Percentiles rank a stretch among this genome's conserved stretches.
These are phyloP conservation scores for Colletotrichum camelliae DNA, from an alignment of 2,329 filamentous ascomycete genomes.

Conservation along the genomic window DNA sequence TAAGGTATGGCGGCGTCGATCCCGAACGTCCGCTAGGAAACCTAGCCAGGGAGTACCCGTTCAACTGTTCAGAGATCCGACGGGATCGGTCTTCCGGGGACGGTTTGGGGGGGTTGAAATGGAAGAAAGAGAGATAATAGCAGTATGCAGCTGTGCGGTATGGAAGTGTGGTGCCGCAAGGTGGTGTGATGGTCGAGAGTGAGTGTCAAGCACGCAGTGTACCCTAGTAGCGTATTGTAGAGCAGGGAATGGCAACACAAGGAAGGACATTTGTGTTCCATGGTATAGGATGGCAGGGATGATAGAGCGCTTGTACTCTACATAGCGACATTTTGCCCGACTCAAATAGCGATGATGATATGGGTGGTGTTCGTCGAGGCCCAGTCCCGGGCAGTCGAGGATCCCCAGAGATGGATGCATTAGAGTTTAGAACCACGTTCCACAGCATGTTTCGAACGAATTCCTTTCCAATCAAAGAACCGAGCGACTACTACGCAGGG, in stretches of 20 bases:
- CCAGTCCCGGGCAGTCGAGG: background rate
- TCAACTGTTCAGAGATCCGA: background rate
- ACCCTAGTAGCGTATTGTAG: background rate
- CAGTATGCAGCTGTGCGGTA: background rate
- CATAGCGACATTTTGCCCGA: background rate
- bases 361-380: background rate
- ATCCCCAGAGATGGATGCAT: background rate
- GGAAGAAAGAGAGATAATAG: background rate
- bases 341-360: background rate
- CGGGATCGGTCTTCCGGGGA: background rate
- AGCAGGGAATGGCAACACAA: background rate
- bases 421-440: conserved; percentile 19
- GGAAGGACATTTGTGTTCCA: background rate
- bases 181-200: background rate
- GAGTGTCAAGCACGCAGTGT: background rate
- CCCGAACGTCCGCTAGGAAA: background rate
- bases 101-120: background rate
- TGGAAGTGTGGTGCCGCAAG: background rate
- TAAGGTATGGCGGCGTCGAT: background rate
- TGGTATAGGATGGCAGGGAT: background rate
- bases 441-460: conserved; percentile 19
- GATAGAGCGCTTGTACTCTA: background rate
- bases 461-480: conserved; percentile 3
- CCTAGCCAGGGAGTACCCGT: background rate
- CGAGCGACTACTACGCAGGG: background rate